These are phyloP conservation scores for Zarea fungicola DNA, from an alignment of 2,329 filamentous ascomycete species.

Conservation along the genomic window DNA sequence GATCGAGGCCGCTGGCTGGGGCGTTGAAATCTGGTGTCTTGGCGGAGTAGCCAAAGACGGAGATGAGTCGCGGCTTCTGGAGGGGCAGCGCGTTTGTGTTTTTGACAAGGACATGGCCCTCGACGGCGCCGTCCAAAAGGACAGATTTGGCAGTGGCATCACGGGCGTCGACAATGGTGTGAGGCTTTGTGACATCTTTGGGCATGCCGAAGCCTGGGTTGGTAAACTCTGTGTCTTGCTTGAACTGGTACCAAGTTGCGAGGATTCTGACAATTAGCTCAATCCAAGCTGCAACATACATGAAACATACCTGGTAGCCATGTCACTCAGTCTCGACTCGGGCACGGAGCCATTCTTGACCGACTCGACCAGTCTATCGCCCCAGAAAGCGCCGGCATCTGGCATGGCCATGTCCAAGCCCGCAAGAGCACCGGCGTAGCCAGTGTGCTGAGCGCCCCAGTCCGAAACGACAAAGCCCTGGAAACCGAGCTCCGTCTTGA, in stretches of 20 bases:
- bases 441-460: slow-evolving; percentile 62
- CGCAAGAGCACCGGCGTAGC: slow-evolving; percentile 55
- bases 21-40: slow-evolving; percentile 39
- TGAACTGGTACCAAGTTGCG: slow-evolving; percentile 52
- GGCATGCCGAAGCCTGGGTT: slow-evolving; percentile 49
- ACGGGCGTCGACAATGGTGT: slow-evolving; percentile 49
- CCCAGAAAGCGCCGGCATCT: slow-evolving; percentile 34
- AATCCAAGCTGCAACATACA: background rate
- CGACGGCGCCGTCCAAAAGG: slow-evolving; percentile 52
- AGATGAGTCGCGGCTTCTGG: slow-evolving; percentile 43
- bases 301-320: slow-evolving; percentile 43
- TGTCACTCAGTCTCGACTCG: slow-evolving; percentile 52
- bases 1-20: slow-evolving; percentile 28
- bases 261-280: slow-evolving; percentile 30
- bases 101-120: slow-evolving; percentile 61
- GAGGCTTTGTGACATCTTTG: slow-evolving; percentile 41
- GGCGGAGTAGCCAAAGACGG: slow-evolving; percentile 59
- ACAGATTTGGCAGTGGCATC: slow-evolving; percentile 36
- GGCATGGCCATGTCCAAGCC: slow-evolving; percentile 73
- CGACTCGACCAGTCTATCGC: slow-evolving; percentile 50
- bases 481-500: slow-evolving; percentile 58
- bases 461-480: slow-evolving; percentile 64
- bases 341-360: slow-evolving; percentile 57
- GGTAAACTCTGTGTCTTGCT: slow-evolving; percentile 44
- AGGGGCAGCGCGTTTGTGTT: slow-evolving; percentile 53